Percentiles rank a stretch among this genome's conserved stretches.
These are phyloP conservation scores for Torulaspora pretoriensis DNA, from an alignment of 1,139 yeast genomes.

Conservation along the genomic window DNA sequence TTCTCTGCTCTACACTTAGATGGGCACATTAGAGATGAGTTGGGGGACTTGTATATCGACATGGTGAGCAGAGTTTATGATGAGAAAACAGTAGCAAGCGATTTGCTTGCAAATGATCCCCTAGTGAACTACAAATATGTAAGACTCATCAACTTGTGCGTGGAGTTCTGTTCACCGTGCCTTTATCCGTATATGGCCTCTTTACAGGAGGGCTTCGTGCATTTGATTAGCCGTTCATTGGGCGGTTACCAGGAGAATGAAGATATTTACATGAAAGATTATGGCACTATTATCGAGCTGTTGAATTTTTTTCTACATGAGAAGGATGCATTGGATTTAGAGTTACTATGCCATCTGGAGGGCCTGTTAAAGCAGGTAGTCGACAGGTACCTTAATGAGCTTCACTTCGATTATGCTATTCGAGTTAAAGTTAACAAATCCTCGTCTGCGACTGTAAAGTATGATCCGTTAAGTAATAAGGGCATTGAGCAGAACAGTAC, in stretches of 20 bases:
- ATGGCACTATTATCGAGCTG: conserved; percentile 15
- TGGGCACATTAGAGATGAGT: conserved; percentile 20
- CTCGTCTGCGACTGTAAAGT: conserved; percentile 9
- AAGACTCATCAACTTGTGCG: conserved; percentile 23
- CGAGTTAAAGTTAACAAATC: conserved; percentile 14
- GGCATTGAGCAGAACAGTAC: conserved; percentile 18
- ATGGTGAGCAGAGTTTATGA: conserved; percentile 17
- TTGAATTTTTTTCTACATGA: conserved; percentile 13
- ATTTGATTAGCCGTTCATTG: conserved; percentile 4
- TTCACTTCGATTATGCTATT: conserved; percentile 25
- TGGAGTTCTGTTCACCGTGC: conserved; percentile 14
- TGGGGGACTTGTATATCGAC: conserved; percentile 18
- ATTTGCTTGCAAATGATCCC: conserved; percentile 16
- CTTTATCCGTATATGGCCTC: conserved; percentile 14
- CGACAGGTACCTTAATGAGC: conserved; percentile 18
- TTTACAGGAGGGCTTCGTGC: conserved; percentile 12
- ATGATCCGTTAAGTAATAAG: conserved; percentile 19
- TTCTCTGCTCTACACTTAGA: conserved; percentile 25
- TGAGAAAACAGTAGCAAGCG: conserved; percentile 13
- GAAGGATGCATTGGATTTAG: conserved; percentile 2
- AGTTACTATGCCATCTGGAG: conserved; percentile 13
- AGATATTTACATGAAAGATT: conserved; percentile 1
- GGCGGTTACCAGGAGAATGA: not conserved
- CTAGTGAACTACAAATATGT: conserved; percentile 19
- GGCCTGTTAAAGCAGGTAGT: conserved; percentile 16